Conservation (phyloP, 164 flowering plant genomes). For the Pachysandra terminalis region DNA sequence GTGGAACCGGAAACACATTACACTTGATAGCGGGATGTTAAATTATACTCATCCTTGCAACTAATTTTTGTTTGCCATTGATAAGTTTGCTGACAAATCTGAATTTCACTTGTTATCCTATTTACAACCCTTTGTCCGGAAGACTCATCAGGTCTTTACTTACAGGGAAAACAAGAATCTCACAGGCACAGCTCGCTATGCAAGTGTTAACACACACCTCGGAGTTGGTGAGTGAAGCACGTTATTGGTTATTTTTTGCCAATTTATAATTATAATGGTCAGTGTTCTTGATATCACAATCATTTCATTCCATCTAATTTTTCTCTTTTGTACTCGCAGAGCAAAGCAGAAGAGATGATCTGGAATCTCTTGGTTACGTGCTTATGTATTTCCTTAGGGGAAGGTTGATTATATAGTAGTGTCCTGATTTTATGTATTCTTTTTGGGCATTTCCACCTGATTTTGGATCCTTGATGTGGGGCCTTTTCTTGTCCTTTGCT, state of each 20-base stretch:
- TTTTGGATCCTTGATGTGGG: no score
- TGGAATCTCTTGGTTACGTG: no score
- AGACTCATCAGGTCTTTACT: not conserved
- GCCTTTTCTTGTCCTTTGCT: not conserved
- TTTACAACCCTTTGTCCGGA: not conserved
- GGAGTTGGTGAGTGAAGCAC: constrained; percentile 43
- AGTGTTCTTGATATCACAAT: not conserved
- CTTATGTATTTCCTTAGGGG: no score
- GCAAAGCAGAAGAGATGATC: constrained; percentile 57
- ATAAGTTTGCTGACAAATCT: not conserved
- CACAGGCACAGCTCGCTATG: no score
- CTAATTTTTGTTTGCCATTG: not conserved
- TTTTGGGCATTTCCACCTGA: not conserved
- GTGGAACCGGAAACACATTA: not conserved
- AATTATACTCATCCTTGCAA: no score
- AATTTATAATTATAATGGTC: no score
- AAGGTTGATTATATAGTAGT: constrained; percentile 26
- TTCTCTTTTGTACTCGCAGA: constrained; percentile 23
- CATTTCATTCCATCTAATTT: not conserved
- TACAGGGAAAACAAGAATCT: constrained; percentile 50
- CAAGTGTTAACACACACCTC: no score
- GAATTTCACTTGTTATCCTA: not conserved
- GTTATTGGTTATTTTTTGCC: not conserved
- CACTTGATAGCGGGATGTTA: not conserved
- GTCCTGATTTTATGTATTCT: not conserved